Evolutionary conservation across 1,139 yeast species (phyloP), one percentile per base, ranked within the genome.

Genomic region (Kurtzmaniella quercitrusa): DNA sequence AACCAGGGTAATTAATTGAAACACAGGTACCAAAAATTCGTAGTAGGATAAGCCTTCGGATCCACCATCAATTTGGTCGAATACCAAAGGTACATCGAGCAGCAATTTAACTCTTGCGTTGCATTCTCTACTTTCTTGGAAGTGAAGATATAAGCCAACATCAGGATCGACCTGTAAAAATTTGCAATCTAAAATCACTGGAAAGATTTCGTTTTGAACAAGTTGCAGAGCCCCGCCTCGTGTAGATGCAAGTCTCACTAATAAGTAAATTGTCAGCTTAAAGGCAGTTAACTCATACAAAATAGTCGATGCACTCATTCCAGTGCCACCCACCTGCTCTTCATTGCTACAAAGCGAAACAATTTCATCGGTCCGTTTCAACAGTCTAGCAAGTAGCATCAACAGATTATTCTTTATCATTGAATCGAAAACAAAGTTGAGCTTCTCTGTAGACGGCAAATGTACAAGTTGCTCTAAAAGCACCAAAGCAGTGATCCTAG

Each of bases 161-260:
- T 88, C 96, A 0, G 95, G 93, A 57, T 89, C 96, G 39, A 84
- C 71, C 37, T 70, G 60, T 42, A 88, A 65, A 51, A 88, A 77
- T 28, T 67, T 65, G 38, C 86, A 78, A 22, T 76, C 70, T 46
- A 71, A 76, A 44, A 89, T 70, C 1, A 80, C 71, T 23, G 80
- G 73, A 59, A 88, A 84, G 9, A 84, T 61, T 42, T 86, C 95
- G 56, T 85, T 77, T 55, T 88, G 91, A 22, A 88, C 65, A 45
- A 91, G 66, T 45, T 83, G 84, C 44, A 80, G 77, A 0, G 97
- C 88, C 2, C 98, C 98, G 6, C 61, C 57, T 49, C 88, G 77
- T 0, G 86, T 78, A 55, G 85, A 88, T 0, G 95, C 88, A 8
- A 91, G 74, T 52, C 94, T 76, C 1, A 83, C 73, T 47, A 91